Evolutionary conservation across 768 basidiomycete genomes (phyloP).

Genomic region (Botryobasidium botryosum): DNA sequence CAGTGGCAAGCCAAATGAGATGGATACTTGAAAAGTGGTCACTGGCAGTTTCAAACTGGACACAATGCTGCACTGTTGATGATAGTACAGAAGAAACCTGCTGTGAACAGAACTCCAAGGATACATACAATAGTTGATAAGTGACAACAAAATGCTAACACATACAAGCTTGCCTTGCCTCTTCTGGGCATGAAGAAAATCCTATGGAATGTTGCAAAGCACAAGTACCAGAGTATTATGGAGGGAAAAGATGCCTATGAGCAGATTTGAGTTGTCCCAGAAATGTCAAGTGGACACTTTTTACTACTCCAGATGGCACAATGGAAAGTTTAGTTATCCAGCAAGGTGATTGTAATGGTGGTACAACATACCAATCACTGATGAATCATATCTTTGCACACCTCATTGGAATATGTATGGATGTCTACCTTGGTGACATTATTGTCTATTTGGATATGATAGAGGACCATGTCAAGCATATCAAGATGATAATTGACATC

Average conservation of each 20-base stretch:
- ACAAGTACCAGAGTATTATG: no score
- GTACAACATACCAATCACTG: constrained; percentile 20
- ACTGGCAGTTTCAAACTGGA: constrained; percentile 1
- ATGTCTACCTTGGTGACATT: no score
- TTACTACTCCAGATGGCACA: constrained; percentile 4
- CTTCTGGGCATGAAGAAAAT: constrained; percentile 5
- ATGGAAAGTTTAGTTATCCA: constrained; percentile 9
- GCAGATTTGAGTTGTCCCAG: constrained; percentile 4
- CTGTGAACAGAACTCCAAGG: neutral
- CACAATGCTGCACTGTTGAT: constrained; percentile 1
- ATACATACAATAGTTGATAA: constrained; percentile 8
- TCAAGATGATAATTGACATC: constrained; percentile 18
- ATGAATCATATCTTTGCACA: no score
- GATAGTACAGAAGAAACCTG: constrained; percentile 4
- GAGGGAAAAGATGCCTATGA: no score
- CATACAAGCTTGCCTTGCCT: constrained; percentile 5
- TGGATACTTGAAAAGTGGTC: constrained; percentile 1
- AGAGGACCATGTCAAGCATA: constrained; percentile 22
- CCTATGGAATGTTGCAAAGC: constrained; percentile 5
- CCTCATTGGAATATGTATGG: no score
- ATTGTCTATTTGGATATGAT: constrained; percentile 27
- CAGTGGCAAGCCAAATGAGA: constrained; percentile 5
- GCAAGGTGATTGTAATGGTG: constrained; percentile 19
- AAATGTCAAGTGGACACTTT: constrained; percentile 2
- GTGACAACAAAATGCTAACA: no score